phyloP scores from a whole-genome alignment of 371 early-diverging fungal species.

The Mucor irregularis region DNA sequence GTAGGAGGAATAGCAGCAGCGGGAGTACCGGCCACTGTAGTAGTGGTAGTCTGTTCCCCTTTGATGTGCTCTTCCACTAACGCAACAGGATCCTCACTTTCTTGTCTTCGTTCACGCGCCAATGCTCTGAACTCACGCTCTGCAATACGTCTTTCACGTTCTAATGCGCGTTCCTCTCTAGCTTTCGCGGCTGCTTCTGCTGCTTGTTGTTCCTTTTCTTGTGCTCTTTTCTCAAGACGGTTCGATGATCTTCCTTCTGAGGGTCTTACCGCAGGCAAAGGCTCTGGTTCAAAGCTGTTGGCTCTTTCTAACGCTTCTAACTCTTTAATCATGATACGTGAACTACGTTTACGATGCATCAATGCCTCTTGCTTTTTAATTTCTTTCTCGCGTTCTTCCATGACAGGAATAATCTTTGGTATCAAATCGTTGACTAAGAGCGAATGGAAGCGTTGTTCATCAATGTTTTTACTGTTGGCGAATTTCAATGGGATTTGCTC shows the following conservation, averaged over 20 bases:
- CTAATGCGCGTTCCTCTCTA: constrained; percentile 50
- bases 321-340: constrained; percentile 62
- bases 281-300: constrained; percentile 3
- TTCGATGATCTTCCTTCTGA: constrained; percentile 17
- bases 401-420: constrained; percentile 59
- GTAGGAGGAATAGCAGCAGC: too few relatives aligned
- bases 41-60: not conserved
- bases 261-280: too few relatives aligned
- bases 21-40: not conserved
- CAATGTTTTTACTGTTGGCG: constrained; percentile 47
- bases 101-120: constrained; percentile 33
- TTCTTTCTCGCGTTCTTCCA: constrained; percentile 57
- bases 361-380: constrained; percentile 55
- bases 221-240: constrained; percentile 41
- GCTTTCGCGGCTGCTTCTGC: constrained; percentile 42
- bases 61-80: too few relatives aligned
- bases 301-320: constrained; percentile 51
- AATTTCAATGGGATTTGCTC: constrained; percentile 56
- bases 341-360: constrained; percentile 65
- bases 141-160: constrained; percentile 52
- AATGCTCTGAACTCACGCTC: constrained; percentile 34
- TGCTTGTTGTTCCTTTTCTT: constrained; percentile 36
- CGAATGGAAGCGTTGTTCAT: constrained; percentile 60
- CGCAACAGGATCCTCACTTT: constrained; percentile 30
- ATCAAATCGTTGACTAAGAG: constrained; percentile 56